These are phyloP conservation scores for Mrakia gelida DNA, from an alignment of 768 basidiomycete genomes.

Conservation along the genomic window DNA sequence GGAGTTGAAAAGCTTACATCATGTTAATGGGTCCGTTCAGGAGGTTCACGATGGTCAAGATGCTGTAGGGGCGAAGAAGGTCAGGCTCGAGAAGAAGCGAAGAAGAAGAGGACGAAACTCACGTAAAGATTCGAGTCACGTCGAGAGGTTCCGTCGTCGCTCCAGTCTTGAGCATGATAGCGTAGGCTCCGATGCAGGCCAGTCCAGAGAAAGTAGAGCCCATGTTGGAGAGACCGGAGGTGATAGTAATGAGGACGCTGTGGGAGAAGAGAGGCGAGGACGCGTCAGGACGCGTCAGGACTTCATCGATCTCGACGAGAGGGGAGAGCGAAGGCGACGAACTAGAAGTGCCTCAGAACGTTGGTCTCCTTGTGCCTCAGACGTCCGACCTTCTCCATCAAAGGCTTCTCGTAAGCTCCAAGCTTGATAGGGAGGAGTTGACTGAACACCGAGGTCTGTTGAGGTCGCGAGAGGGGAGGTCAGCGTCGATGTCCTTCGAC, in stretches of 20 bases:
- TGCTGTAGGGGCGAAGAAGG: neutral
- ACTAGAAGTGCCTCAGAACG: constrained; percentile 18
- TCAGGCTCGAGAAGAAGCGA: too few relatives aligned
- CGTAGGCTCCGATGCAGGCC: constrained; percentile 12
- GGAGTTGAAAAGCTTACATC: neutral
- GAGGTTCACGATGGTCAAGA: constrained; percentile 17
- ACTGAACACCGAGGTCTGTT: constrained; percentile 18
- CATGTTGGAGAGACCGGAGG: neutral
- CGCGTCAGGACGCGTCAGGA: too few relatives aligned
- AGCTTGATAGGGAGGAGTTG: constrained; percentile 29
- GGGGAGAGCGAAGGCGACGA: neutral
- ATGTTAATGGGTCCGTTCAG: constrained; percentile 15
- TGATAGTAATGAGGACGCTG: neutral
- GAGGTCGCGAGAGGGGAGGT: neutral
- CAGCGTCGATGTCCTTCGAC: neutral
- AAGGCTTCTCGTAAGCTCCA: constrained; percentile 4
- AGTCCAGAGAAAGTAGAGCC: constrained; percentile 7
- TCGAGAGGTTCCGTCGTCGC: neutral
- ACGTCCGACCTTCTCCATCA: constrained; percentile 1
- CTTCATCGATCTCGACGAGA: neutral
- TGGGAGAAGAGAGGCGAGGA: neutral
- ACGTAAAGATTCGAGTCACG: constrained; percentile 17
- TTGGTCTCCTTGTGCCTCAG: constrained; percentile 7
- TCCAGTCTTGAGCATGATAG: constrained; percentile 1
- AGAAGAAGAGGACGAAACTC: neutral